Evolutionary conservation across 2,329 filamentous ascomycete species (phyloP).

Genomic region (Cladophialophora yegresii): DNA sequence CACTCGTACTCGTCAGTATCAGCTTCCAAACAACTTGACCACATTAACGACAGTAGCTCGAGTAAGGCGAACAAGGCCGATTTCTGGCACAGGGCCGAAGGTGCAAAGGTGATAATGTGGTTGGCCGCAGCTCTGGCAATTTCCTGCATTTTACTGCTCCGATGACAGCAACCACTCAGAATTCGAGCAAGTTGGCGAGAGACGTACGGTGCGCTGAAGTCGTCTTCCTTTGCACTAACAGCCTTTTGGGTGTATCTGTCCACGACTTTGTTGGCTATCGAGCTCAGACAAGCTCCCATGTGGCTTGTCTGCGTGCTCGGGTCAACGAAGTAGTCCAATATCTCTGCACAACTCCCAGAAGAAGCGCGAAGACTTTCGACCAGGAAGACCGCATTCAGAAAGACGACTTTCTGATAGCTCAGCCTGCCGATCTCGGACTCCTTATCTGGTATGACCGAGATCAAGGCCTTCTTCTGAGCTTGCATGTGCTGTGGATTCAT

Average conservation of each 20-base stretch:
- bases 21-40: slow-evolving; percentile 88
- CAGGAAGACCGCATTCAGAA: slow-evolving; percentile 84
- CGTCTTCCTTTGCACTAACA: slow-evolving; percentile 67
- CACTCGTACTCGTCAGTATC: slow-evolving; percentile 94
- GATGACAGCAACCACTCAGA: slow-evolving; percentile 87
- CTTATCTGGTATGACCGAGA: slow-evolving; percentile 71
- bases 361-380: slow-evolving; percentile 86
- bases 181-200: slow-evolving; percentile 80
- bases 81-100: slow-evolving; percentile 86
- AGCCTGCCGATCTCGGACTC: slow-evolving; percentile 77
- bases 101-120: slow-evolving; percentile 78
- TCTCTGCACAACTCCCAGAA: slow-evolving; percentile 85
- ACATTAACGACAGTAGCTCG: slow-evolving; percentile 90
- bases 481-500: slow-evolving; percentile 76
- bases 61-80: slow-evolving; percentile 88
- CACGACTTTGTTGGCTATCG: slow-evolving; percentile 68
- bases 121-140: slow-evolving; percentile 82
- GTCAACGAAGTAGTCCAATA: slow-evolving; percentile 91
- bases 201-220: slow-evolving; percentile 89
- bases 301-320: slow-evolving; percentile 70
- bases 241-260: slow-evolving; percentile 78
- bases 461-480: slow-evolving; percentile 77
- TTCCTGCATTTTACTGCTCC: slow-evolving; percentile 86
- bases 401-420: slow-evolving; percentile 88
- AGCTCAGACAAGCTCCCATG: slow-evolving; percentile 64